Base-by-base conservation (phyloP, 2,329 filamentous ascomycete genomes). In the Penicillium sp. region DNA sequence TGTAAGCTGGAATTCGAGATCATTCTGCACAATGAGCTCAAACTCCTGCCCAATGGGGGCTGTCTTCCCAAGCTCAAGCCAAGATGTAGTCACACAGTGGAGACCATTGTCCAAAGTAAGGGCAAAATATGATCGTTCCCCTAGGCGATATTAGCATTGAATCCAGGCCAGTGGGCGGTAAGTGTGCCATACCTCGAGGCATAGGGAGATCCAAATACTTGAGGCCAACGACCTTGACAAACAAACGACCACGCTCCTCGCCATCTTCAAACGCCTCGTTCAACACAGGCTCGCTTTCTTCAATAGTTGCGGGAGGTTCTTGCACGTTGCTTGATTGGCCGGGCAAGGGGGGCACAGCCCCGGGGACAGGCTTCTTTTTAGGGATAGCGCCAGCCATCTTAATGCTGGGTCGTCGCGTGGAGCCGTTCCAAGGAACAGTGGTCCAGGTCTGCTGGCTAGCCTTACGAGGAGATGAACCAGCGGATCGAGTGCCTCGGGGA, bases 31-130 rank as follows among this genome's bases (percentile, higher is more conserved):
- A 28, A 97, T 92, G 40, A 99, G 86, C 77, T 99, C 94, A 66
- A 99, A 99, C 71, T 99, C 94, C 70, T 99, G 94, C 6, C 93
- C 94, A 64, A 99, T 97, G 0, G 94, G 92, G 2, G 94, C 93
- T 55, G 90, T 93, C 64, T 90, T 89, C 18, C 91, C 92, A 55
- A 99, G 81, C 73, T 99, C 94, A 8, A 97, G 81, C 90, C 92
- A 97, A 0, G 92, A 88, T 3, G 94, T 99, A 0, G 94, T 99
- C 14, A 99, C 94, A 67, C 94, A 99, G 72, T 99, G 94, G 1
- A 99, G 85, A 23, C 94, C 94, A 61, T 99, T 99, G 74, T 99
- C 94, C n/a, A 99, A 83, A 0, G 94, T 99, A 10, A 99, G 83
- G 65, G 93, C 92, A 77, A 99, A 99, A 83, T 91, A 94, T 2